Base-by-base conservation (phyloP, 495 filamentous ascomycete species). In the Aspergillus sparsus region DNA sequence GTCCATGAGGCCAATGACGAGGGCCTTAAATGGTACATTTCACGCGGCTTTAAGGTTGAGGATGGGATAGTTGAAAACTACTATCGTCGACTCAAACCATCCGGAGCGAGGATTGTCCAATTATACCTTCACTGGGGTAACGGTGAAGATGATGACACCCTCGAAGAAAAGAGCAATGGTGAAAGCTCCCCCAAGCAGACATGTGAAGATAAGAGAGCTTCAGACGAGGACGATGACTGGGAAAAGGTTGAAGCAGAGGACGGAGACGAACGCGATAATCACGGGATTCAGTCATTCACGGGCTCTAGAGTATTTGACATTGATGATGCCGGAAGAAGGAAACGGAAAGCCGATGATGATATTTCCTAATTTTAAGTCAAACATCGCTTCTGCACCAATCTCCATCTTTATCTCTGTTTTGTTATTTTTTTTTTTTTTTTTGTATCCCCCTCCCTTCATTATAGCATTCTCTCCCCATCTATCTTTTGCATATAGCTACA, bases 1-100 rank as follows among this genome's bases (percentile, higher is more conserved):
- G 94, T 98, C 2, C 97, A 96, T 87, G 91, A 94, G 60, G 86
- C 87, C 58, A 98, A 98, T 68, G 82, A 84, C 10, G 94, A 96
- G 44, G 94, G 84, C 0, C 71, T 95, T 68, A 82, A 83, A 58
- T 98, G 94, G 94, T 98, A 98, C 79, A 62, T 71, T 18, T 82
- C 83, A 56, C 81, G 91, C n/a, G 92, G 93, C 5, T 98, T 98
- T 62, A 70, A 72, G 58, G 71, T 80, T 7, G 77, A 85, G 36
- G 75, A 79, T 13, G 82, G 74, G 49, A 77, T 87, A 11, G 70
- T 90, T 1, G 72, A 87, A 59, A 87, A 85, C 8, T 98, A 98
- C 74, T 98, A 98, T 78, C 83, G 87, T 58, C 87, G 87, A 59
- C 73, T 98, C 62, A 89, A 83, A 60, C 94, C 94, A 2, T 85